Conservation (phyloP, 495 filamentous ascomycete genomes). For the Talaromyces adpressus region DNA sequence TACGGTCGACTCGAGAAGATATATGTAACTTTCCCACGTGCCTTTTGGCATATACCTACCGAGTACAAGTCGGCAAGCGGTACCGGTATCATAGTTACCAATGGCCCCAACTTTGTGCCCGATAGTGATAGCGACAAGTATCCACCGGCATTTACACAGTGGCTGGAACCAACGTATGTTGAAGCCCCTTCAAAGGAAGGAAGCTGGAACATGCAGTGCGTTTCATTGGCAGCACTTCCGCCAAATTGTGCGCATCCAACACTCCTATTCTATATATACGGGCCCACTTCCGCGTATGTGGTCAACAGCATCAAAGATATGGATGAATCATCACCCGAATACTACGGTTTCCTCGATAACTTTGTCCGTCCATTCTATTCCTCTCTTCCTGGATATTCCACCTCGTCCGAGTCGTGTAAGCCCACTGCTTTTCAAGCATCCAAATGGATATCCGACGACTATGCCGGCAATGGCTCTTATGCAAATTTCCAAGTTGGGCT, state of each 20-base stretch:
- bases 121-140: slow-evolving; percentile 6
- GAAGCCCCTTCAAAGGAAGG: slow-evolving; percentile 60
- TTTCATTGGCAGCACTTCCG: slow-evolving; percentile 69
- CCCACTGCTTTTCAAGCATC: slow-evolving; percentile 62
- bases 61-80: neutral
- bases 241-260: slow-evolving; percentile 63
- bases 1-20: slow-evolving; percentile 91
- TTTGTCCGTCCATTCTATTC: slow-evolving; percentile 62
- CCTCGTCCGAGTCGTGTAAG: slow-evolving; percentile 45
- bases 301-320: slow-evolving; percentile 32
- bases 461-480: slow-evolving; percentile 87
- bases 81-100: slow-evolving; percentile 5
- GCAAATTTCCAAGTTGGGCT: slow-evolving; percentile 80
- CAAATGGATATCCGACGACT: slow-evolving; percentile 72
- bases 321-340: slow-evolving; percentile 18
- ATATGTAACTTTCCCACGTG: slow-evolving; percentile 75
- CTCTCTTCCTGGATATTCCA: slow-evolving; percentile 57
- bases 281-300: slow-evolving; percentile 47
- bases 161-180: slow-evolving; percentile 52
- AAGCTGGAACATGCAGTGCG: slow-evolving; percentile 69
- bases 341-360: slow-evolving; percentile 27
- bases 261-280: slow-evolving; percentile 87
- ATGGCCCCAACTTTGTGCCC: neutral
- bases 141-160: slow-evolving; percentile 28
- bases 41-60: slow-evolving; percentile 46